Base-by-base conservation (phyloP, 257 asterid species). In the Solanum ossicruentum region DNA sequence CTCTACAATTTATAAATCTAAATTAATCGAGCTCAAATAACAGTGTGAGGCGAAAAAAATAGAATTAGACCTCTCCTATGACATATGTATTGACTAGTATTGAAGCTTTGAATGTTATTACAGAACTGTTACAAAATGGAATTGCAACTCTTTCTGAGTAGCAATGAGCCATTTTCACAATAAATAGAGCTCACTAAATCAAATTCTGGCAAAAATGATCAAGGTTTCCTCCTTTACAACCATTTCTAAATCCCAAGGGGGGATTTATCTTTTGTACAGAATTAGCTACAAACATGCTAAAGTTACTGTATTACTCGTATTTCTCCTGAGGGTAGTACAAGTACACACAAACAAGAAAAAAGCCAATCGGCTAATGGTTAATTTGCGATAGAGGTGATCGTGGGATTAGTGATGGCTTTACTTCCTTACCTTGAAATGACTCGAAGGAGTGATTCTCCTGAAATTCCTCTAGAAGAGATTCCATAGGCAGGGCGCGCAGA, bases 351-450 rank as follows among this genome's bases (percentile, higher is more conserved):
- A 3, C 43, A 78, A 17, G 81, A 58, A 32, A 86, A 66, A 71
- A 81, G 52, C 26, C 77, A 60, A 54, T 21, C 82, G 36, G 51
- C 75, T 55, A 16, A 85, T 90, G 90, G 88, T 95, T 94, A 84
- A 95, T 91, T 83, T 92, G 94, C 3, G 92, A 88, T 51, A 95
- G 88, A 20, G 98, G 98, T 65, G 97, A 89, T 20, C 98, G 97
- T 83, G 96, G 95, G 67, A 88, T 85, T 55, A 88, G 88, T 2
- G 90, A 88, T 20, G 92, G 90, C 84, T 89, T 92, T 58, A 54
- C 73, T 80, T 93, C 95, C 88, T 93, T 94, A 15, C 21, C 88
- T 66, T 85, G 84, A 69, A 88, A 89, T 12, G 93, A 91, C 71
- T 93, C 92, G 1, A 81, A 85, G 0, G 92, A 85, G 84, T 92